Evolutionary conservation across 176 grass and related monocot genomes (phyloP), one percentile per base, ranked within the genome.

Genomic region (Eragrostis curvula): DNA sequence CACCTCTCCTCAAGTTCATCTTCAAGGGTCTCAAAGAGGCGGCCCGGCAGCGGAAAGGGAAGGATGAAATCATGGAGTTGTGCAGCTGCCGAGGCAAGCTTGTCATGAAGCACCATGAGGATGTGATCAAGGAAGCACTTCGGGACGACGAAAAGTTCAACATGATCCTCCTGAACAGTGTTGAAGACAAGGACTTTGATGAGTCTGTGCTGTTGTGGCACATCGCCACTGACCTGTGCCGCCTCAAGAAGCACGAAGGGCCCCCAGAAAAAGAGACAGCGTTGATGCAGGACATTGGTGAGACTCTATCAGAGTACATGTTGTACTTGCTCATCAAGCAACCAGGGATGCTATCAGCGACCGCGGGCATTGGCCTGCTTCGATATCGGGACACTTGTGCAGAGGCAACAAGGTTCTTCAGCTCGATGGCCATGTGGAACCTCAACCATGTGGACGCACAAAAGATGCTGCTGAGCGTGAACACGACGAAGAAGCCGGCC

Each of bases 271-370:
- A 52, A 0, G n/a, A n/a, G n/a, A 24, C 7, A 23, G 0, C 2
- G 0, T 2, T 9, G 9, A 1, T 5, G 41, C 11, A 0, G 1
- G 0, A 0, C 0, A 44, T 89, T 21, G 27, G 0, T 66, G 0
- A 18, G 50, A 79, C 71, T 23, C 9, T 90, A 32, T 86, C 84
- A 0, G 88, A 90, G 68, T 90, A 90, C 84, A 83, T 90, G 88
- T 23, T 90, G 1, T 90, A 90, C 68, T 84, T 90, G 5, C 84
- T 90, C 0, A 25, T 86, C 49, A 82, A 43, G 66, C 88, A 86
- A 50, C 88, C 88, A 15, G 84, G 78, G 15, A 86, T 90, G 88
- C 47, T 90, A 3, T 67, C 49, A 0, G 74, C 88, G 7, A 74
- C 88, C 16, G 83, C 79, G 1, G 79, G 83, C 58, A 83, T 90